Evolutionary conservation across 2,329 filamentous ascomycete species (phyloP), one percentile per base, ranked within the genome.

Genomic region (Fusarium beomiforme): DNA sequence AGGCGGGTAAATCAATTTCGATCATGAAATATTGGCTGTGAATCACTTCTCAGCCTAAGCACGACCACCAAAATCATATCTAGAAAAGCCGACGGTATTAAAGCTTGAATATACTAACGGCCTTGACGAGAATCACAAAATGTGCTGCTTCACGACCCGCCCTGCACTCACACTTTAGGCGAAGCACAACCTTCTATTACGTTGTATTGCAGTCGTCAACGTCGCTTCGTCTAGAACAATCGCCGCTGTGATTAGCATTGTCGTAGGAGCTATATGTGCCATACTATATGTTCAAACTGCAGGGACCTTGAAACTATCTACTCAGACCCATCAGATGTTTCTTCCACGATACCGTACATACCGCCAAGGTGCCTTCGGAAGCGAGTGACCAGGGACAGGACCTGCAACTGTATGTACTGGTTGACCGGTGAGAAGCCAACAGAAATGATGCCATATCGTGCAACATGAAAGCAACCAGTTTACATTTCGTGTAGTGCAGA

Each of bases 201-300:
- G 69, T 67, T 44, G 47, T 64, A 67, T 60, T 44, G 58, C 26
- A 57, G 50, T 55, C 46, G 41, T 59, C 62, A 51, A 54, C 26
- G 58, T 72, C 43, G 58, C 67, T 63, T 71, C 50, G 56, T 59
- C 55, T 54, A 43, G 44, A 31, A 49, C 41, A 36, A 33, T 8
- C 26, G 26, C 54, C 34, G 23, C 54, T 39, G 54, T 50, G 53
- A 23, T 56, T 58, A 49, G 26, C 36, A 63, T 51, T 64, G 42
- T 33, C 44, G 53, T 31, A 63, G 60, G 46, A 36, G 46, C 61
- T 74, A 76, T 75, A 76, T 70, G 64, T 70, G 69, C 29, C 43
- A 51, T 70, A 34, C 41, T 75, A 75, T 75, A 62, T 24, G 42
- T 26, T 37, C 49, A 53, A 53, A 37, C 46, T 46, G 37, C 51